phyloP scores from a whole-genome alignment of 768 basidiomycete genomes.

The Leccinum disarticulatum region DNA sequence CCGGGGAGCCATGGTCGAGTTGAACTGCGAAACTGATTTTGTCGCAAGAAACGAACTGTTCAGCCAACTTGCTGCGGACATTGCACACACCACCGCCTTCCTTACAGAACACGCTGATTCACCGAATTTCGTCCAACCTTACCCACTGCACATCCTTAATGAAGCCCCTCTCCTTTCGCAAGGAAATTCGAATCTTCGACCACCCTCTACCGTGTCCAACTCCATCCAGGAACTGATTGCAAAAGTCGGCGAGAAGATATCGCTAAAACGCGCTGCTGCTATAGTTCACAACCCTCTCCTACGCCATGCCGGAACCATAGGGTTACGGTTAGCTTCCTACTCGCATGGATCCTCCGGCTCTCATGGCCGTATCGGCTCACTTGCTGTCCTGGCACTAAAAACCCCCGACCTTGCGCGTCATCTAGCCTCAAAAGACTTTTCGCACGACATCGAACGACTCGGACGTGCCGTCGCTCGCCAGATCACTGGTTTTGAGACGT shows the following conservation, averaged over 20 bases:
- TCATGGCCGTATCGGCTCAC: slow-evolving; percentile 59
- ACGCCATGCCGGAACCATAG: slow-evolving; percentile 33
- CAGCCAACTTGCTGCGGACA: slow-evolving; percentile 67
- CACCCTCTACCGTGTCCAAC: slow-evolving; percentile 51
- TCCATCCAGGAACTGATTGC: slow-evolving; percentile 71
- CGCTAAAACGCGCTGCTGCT: slow-evolving; percentile 57
- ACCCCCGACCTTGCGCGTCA: slow-evolving; percentile 45
- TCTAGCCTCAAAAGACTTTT: slow-evolving; percentile 48
- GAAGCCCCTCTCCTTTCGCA: slow-evolving; percentile 69
- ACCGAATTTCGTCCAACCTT: slow-evolving; percentile 43
- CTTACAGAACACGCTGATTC: slow-evolving; percentile 45
- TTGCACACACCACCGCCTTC: slow-evolving; percentile 83
- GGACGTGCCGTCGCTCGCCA: slow-evolving; percentile 82
- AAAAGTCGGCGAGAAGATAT: slow-evolving; percentile 79
- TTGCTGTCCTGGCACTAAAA: slow-evolving; percentile 56
- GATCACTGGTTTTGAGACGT: slow-evolving; percentile 79
- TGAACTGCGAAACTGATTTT: slow-evolving; percentile 97
- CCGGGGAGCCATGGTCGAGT: slow-evolving; percentile 84
- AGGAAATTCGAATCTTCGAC: slow-evolving; percentile 28
- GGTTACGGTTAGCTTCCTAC: slow-evolving; percentile 55
- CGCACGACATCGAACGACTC: slow-evolving; percentile 57
- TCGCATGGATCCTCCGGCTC: slow-evolving; percentile 54
- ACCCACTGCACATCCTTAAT: slow-evolving; percentile 50
- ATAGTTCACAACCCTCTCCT: slow-evolving; percentile 40
- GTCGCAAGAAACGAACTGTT: slow-evolving; percentile 88